Evolutionary conservation across 805 yeast genomes (phyloP), one percentile per base, ranked within the genome.

Genomic region (Saturnispora kantuleensis): DNA sequence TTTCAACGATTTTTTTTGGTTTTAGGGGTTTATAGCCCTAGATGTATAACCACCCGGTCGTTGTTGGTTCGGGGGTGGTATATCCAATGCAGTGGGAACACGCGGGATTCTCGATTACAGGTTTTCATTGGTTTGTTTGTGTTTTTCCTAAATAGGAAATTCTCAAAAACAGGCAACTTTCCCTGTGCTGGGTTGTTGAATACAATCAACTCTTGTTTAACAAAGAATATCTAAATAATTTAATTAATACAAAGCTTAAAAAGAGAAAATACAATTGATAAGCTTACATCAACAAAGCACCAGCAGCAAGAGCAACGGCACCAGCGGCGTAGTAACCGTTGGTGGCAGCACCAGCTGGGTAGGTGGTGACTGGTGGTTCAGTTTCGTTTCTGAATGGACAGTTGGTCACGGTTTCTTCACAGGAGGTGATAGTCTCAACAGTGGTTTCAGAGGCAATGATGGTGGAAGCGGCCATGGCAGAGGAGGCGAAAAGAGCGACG

Each of bases 361-460:
- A 61, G 47, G 62, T 57, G 31, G 68, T 49, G 52, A 63, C 50
- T 43, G 63, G 50, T 51, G 50, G 42, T 54, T 47, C 46, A 41
- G 49, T 39, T 47, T 56, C 54, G 52, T 42, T 38, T 46, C 49
- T 46, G 18, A 62, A 45, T 45, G 61, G 61, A 42, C 62, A 58
- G 55, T 50, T 58, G 39, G 65, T 59, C 51, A 68, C 67, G 54
- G 65, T 56, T 46, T 60, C 57, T 38, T 55, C 66, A 60, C 64
- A 61, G 46, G 63, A 67, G 51, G 63, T 56, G 57, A 67, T 66
- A 51, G 69, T 69, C 42, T 65, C 64, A 46, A 65, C 58, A 36
- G 50, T 55, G 51, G 73, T 70, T 48, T 66, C 50, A 50, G 52
- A 45, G 38, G 57, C 60, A 56, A 62, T 63, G 47, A 59, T 57